Conservation (phyloP, 2,329 filamentous ascomycete genomes). For the Ophiocordyceps sinensis region DNA sequence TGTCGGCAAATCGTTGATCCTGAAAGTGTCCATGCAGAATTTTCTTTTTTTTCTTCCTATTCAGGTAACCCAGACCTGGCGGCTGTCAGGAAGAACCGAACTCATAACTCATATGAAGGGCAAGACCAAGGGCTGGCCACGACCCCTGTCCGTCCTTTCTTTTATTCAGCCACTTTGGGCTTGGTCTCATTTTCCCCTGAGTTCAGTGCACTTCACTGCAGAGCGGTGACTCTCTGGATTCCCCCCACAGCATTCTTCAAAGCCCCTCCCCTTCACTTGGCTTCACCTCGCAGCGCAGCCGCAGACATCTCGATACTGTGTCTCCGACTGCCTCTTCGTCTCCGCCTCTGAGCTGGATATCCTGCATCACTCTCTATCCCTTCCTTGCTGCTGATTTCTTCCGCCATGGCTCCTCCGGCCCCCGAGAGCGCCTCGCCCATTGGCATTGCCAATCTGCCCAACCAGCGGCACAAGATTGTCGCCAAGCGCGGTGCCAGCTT, state of each 20-base stretch:
- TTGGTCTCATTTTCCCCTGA: constrained; percentile 11
- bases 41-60: too few species aligned
- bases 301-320: neutral
- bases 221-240: constrained; percentile 4
- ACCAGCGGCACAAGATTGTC: constrained; percentile 64
- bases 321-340: constrained; percentile 3
- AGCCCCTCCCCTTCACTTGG: constrained; percentile 1
- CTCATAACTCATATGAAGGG: too few species aligned
- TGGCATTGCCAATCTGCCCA: constrained; percentile 61
- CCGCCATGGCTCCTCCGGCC: constrained; percentile 41
- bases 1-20: constrained; percentile 22
- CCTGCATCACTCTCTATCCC: constrained; percentile 1
- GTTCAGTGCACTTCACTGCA: neutral
- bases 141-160: too few species aligned
- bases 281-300: neutral
- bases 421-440: constrained; percentile 51
- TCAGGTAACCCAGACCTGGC: constrained; percentile 8
- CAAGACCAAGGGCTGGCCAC: too few species aligned
- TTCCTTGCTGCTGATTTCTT: constrained; percentile 5
- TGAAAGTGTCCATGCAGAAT: neutral
- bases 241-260: constrained; percentile 3
- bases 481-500: constrained; percentile 86
- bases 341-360: neutral
- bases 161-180: constrained; percentile 8
- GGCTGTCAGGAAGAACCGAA: too few species aligned